Base-by-base conservation (phyloP, 345 rosid genomes). In the Populus alba region DNA sequence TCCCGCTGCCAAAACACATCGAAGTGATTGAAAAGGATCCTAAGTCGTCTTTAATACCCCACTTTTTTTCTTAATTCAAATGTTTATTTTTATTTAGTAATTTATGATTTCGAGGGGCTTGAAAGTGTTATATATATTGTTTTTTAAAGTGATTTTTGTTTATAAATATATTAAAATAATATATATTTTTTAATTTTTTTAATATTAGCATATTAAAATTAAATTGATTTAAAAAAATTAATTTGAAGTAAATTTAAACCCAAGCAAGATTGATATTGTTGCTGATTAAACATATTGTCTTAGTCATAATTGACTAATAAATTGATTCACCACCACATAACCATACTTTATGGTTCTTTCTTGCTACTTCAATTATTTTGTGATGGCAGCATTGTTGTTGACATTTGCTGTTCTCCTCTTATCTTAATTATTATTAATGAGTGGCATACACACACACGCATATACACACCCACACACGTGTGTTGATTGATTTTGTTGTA, bases 21-120 rank as follows among this genome's bases (percentile, higher is more conserved):
- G 66, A 74, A 74, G 38, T 66, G 45, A 75, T 29, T 13, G 78
- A 75, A 65, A 47, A 31, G 71, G 65, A 49, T 66, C 71, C 78
- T 31, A 31, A 33, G 62, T 18, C 63, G 15, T 47, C 51, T 12
- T 47, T 47, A 12, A 47, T 15, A 1, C 17, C 18, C 15, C 51
- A 13, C 51, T 0, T 45, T 45, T 45, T 45, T 4, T 13, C 3
- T 3, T 33, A 33, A 33, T 33, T 33, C 37, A 0, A 33, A 33
- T 33, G 5, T 33, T 33, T 31, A 31, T 27, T 33, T 33, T 31
- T 4, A 3, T 4, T 33, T 33, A 31, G 33, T 31, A 31, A 31
- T 4, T 33, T 3, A 3, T 33, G 0, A 33, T 33, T 33, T 3
- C 0, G 0, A 0, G 5, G 35, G 4, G 4, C 4, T 33, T 33